phyloP scores from a whole-genome alignment of 2,329 filamentous ascomycete genomes.

The Arthroderma sp. region DNA sequence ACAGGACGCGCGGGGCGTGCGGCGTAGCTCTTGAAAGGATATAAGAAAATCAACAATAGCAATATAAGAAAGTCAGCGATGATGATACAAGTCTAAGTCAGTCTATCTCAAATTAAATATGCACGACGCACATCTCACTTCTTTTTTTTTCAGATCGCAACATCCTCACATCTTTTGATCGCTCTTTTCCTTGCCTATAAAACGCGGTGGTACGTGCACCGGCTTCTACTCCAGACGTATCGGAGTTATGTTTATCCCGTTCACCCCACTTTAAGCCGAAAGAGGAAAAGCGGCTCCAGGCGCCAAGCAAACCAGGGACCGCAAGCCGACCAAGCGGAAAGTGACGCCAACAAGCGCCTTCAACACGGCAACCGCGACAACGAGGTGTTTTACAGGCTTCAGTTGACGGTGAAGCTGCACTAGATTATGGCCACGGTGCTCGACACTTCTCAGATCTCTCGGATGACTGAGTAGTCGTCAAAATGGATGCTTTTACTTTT shows the following conservation, averaged over 20 bases:
- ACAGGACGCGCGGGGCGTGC: neutral
- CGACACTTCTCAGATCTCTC: neutral
- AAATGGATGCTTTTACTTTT: slow-evolving; percentile 93
- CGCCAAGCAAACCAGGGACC: slow-evolving; percentile 1
- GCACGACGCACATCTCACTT: too few species aligned
- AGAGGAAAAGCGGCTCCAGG: too few species aligned
- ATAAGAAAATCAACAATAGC: too few species aligned
- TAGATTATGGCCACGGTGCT: slow-evolving; percentile 1
- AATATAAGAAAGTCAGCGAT: too few species aligned
- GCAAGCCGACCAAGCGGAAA: neutral
- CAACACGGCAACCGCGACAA: too few species aligned
- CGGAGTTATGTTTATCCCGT: slow-evolving; percentile 1
- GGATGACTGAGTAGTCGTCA: slow-evolving; percentile 6
- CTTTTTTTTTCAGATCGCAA: too few species aligned
- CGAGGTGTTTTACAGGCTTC: too few species aligned
- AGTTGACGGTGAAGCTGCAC: neutral
- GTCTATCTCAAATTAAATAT: too few species aligned
- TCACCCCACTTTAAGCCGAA: neutral
- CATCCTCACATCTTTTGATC: too few species aligned
- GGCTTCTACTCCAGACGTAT: too few species aligned
- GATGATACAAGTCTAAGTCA: too few species aligned
- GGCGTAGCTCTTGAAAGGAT: neutral
- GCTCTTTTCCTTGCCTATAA: neutral
- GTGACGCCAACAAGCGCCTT: too few species aligned
- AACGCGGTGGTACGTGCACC: slow-evolving; percentile 7